Evolutionary conservation across 2,329 filamentous ascomycete species (phyloP).

Genomic region (Pyrenophora seminiperda): DNA sequence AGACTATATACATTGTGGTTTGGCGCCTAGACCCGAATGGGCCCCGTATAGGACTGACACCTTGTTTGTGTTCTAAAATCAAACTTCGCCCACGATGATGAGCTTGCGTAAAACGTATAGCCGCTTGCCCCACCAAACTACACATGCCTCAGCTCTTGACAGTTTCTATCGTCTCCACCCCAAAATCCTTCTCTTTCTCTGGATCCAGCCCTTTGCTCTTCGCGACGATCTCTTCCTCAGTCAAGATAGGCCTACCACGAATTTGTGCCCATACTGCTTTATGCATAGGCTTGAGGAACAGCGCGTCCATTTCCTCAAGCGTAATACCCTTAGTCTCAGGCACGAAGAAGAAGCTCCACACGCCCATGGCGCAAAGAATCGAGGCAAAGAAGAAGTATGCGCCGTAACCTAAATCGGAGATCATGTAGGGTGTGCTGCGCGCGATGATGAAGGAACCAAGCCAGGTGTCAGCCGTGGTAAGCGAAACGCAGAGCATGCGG

Average conservation of each 20-base stretch:
- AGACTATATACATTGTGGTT: too few species aligned
- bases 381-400: slow-evolving; percentile 49
- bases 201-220: slow-evolving; percentile 24
- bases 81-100: too few species aligned
- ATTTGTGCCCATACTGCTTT: slow-evolving; percentile 41
- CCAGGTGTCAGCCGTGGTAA: slow-evolving; percentile 49
- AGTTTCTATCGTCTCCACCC: slow-evolving; percentile 27
- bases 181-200: slow-evolving; percentile 23
- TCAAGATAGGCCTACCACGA: slow-evolving; percentile 26
- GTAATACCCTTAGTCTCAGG: slow-evolving; percentile 41
- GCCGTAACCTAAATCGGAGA: slow-evolving; percentile 45
- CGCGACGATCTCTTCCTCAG: slow-evolving; percentile 20
- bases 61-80: too few species aligned
- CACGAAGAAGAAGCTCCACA: slow-evolving; percentile 43
- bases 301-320: slow-evolving; percentile 40
- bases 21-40: too few species aligned
- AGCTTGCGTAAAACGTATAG: too few species aligned
- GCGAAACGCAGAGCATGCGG: slow-evolving; percentile 48
- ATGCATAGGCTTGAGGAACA: slow-evolving; percentile 38
- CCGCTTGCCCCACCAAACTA: too few species aligned
- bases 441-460: slow-evolving; percentile 50
- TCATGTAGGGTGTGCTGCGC: slow-evolving; percentile 48
- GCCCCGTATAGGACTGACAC: too few species aligned
- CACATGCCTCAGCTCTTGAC: slow-evolving; percentile 8
- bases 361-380: slow-evolving; percentile 36